Percentiles rank a stretch among this genome's conserved stretches.
These are phyloP conservation scores for Lachnellula subtilissima DNA, from an alignment of 2,329 filamentous ascomycete species.

Conservation along the genomic window DNA sequence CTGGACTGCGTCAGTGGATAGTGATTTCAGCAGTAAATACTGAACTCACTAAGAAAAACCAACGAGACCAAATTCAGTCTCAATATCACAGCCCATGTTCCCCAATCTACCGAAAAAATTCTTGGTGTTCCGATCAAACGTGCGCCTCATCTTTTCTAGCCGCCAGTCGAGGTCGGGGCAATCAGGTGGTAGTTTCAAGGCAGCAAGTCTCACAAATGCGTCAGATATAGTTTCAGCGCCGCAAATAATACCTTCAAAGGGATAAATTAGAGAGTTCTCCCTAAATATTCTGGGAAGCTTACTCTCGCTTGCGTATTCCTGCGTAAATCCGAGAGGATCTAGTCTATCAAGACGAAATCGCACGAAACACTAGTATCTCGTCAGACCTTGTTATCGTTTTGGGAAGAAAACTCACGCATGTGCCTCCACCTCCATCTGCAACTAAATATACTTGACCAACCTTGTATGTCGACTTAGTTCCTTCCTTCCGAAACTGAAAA, in stretches of 20 bases:
- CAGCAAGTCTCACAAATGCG: not conserved
- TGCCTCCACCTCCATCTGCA: conserved; percentile 12
- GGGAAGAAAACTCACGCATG: conserved; percentile 3
- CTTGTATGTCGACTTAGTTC: not conserved
- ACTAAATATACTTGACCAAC: conserved; percentile 8
- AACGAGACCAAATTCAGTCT: not conserved
- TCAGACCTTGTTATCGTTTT: not conserved
- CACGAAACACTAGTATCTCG: conserved; percentile 7
- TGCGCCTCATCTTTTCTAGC: conserved; percentile 1
- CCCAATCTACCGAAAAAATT: not conserved
- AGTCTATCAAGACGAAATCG: conserved; percentile 7
- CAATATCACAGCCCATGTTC: not conserved
- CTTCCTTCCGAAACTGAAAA: not conserved
- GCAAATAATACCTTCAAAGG: conserved; percentile 3
- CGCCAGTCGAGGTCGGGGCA: conserved; percentile 1
- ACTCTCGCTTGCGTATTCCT: conserved; percentile 12
- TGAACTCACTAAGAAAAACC: not conserved
- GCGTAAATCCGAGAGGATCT: conserved; percentile 5
- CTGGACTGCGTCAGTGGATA: not conserved
- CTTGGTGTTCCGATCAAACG: conserved; percentile 8
- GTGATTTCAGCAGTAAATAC: not conserved
- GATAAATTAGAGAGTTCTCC: not conserved
- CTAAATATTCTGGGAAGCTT: not conserved
- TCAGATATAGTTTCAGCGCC: conserved; percentile 14
- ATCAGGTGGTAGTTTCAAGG: not conserved